phyloP scores from a whole-genome alignment of 805 yeast genomes.

The Metschnikowia continentalis region DNA sequence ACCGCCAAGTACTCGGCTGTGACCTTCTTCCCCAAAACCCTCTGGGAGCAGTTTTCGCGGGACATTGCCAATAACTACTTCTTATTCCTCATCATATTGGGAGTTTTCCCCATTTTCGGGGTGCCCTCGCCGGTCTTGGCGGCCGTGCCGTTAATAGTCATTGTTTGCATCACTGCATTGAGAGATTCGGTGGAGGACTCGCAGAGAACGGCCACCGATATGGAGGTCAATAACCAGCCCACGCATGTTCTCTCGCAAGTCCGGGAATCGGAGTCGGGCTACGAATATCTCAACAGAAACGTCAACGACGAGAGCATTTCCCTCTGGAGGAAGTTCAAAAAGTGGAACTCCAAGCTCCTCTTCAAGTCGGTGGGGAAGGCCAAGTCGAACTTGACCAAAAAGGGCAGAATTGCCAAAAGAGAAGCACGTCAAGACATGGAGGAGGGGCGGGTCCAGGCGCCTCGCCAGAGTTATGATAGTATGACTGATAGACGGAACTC shows the following conservation, averaged over 20 bases:
- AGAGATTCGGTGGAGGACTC: conserved; percentile 79
- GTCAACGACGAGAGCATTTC: conserved; percentile 61
- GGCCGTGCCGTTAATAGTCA: conserved; percentile 78
- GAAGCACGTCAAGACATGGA: conserved; percentile 3
- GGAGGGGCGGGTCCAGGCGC: not conserved
- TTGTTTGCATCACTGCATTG: conserved; percentile 67
- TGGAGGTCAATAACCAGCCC: conserved; percentile 66
- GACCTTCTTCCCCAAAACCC: conserved; percentile 53
- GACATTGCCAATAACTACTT: conserved; percentile 61
- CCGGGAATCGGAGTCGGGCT: conserved; percentile 34
- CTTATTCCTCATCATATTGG: conserved; percentile 50
- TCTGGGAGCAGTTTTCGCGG: conserved; percentile 46
- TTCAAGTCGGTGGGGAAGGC: conserved; percentile 24
- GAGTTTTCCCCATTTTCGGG: conserved; percentile 59
- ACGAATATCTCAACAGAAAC: conserved; percentile 47
- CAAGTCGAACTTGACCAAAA: conserved; percentile 29
- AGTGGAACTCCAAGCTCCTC: conserved; percentile 35
- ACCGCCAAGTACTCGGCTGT: conserved; percentile 62
- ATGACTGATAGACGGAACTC: conserved; percentile 8
- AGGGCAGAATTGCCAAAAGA: conserved; percentile 32
- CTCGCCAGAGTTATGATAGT: conserved; percentile 35
- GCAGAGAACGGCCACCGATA: conserved; percentile 58
- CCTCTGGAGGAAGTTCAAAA: conserved; percentile 67
- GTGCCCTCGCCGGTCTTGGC: conserved; percentile 68
- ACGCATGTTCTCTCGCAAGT: conserved; percentile 55